Percentiles rank a stretch among this genome's conserved stretches.
Conservation (phyloP, 768 basidiomycete species). For the Mycena alexandri region DNA sequence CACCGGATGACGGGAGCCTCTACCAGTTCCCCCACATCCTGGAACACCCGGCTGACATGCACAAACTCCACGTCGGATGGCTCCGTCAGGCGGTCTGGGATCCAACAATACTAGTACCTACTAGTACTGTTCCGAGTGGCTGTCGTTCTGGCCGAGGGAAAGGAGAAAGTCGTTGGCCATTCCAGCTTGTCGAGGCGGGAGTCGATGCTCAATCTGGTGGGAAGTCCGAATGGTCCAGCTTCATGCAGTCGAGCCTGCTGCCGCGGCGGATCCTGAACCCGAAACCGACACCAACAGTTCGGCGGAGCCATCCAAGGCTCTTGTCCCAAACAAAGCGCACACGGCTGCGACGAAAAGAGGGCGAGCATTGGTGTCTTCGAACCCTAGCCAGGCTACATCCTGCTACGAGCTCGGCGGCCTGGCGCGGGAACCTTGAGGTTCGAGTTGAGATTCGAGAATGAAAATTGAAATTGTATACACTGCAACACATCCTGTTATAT, state of each 20-base stretch:
- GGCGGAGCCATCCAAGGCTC: background rate
- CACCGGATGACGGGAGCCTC: slow-evolving; percentile 8
- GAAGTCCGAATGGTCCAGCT: background rate
- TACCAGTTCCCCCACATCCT: slow-evolving; percentile 20
- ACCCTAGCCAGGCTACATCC: background rate
- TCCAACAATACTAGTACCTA: slow-evolving; percentile 5
- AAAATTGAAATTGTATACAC: too few relatives aligned
- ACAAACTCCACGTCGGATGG: slow-evolving; percentile 8
- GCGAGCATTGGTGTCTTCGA: background rate
- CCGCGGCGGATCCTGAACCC: background rate
- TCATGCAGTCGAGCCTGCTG: background rate
- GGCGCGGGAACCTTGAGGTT: too few relatives aligned
- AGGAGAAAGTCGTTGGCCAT: background rate
- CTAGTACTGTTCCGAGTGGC: slow-evolving; percentile 17
- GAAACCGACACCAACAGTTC: background rate
- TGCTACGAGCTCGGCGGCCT: slow-evolving; percentile 10
- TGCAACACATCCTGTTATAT: too few relatives aligned
- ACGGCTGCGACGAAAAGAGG: slow-evolving; percentile 2
- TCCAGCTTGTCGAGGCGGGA: slow-evolving; percentile 7
- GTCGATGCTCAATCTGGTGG: background rate
- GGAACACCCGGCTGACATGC: slow-evolving; percentile 10
- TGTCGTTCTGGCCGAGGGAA: slow-evolving; percentile 1
- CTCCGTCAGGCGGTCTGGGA: slow-evolving; percentile 6
- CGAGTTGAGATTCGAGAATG: too few relatives aligned
- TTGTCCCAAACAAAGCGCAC: slow-evolving; percentile 4